Base-by-base conservation (phyloP, 2,329 filamentous ascomycete species). In the Xylaria arbuscula region DNA sequence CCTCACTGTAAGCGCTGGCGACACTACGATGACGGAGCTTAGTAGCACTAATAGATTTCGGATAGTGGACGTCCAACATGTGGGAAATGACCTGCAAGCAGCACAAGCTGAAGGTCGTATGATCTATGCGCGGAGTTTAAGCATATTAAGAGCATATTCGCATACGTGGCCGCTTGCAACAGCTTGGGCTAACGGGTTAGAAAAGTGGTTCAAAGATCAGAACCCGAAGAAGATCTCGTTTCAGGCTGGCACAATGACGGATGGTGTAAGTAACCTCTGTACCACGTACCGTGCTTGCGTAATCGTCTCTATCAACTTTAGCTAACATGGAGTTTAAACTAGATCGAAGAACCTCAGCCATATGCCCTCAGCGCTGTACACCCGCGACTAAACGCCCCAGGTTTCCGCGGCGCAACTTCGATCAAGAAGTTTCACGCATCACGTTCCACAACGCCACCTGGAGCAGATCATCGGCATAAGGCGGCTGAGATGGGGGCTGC, bases 141-240 rank as follows among this genome's bases (percentile, higher is more conserved):
- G 69, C 2, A 85, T 87, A 9, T 76, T 87, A 3, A 78, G 80
- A 42, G 83, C 85, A 61, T 84, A 83, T 73, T 82, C 82, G 64
- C 79, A 83, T 47, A 82, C 85, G 15, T 87, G 86, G 85, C 85
- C 86, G 0, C 77, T 87, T 7, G 84, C 86, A 1, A 78, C 79
- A n/a, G 81, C 84, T 7, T 87, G 85, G 85, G 80, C 84, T n/a
- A 83, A 83, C 7, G 81, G 83, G 0, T 76, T 87, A 2, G 82
- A 84, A 58, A 82, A 81, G 50, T 85, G 85, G 74, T 82, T 80
- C 53, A 79, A 79, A 32, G 81, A 84, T 64, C 80, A 83, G 7
- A 82, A 81, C 62, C 79, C 80, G 15, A 75, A 78, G 36, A 76
- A 80, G 2, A 76, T 80, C 6, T 79, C 77, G 17, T 76, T 80